A percentile compares a stretch with the other conserved stretches of the same genome.
Conservation (phyloP, 495 filamentous ascomycete species). For the Podospora pseudoanserina region DNA sequence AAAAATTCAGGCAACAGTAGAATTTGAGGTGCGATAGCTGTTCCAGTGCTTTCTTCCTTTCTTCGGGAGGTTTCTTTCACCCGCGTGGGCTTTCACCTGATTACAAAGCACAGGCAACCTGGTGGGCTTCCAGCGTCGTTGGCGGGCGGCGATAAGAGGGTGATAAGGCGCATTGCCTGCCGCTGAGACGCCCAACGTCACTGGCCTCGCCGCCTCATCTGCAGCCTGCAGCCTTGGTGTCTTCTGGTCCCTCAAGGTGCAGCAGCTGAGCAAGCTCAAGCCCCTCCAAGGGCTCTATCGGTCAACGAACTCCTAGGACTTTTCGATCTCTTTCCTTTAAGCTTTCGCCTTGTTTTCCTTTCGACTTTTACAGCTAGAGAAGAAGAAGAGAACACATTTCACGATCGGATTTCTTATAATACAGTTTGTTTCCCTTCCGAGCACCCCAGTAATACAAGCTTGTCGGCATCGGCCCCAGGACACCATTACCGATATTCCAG, state of each 20-base stretch:
- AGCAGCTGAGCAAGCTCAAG: neutral
- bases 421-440: no score
- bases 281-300: neutral
- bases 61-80: neutral
- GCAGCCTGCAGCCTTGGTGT: neutral
- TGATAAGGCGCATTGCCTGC: slow-evolving; percentile 3
- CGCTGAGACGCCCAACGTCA: slow-evolving; percentile 14
- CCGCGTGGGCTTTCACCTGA: neutral
- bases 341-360: neutral
- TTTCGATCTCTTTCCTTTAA: neutral
- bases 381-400: neutral
- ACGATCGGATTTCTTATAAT: neutral
- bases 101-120: neutral
- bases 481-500: neutral
- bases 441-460: neutral
- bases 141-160: neutral
- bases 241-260: neutral
- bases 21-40: neutral
- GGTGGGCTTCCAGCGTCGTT: neutral
- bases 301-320: neutral
- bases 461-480: neutral
- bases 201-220: neutral
- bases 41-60: neutral
- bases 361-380: neutral
- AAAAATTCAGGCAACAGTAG: neutral